These are phyloP conservation scores for Clonostachys solani DNA, from an alignment of 2,329 filamentous ascomycete species.

Conservation along the genomic window DNA sequence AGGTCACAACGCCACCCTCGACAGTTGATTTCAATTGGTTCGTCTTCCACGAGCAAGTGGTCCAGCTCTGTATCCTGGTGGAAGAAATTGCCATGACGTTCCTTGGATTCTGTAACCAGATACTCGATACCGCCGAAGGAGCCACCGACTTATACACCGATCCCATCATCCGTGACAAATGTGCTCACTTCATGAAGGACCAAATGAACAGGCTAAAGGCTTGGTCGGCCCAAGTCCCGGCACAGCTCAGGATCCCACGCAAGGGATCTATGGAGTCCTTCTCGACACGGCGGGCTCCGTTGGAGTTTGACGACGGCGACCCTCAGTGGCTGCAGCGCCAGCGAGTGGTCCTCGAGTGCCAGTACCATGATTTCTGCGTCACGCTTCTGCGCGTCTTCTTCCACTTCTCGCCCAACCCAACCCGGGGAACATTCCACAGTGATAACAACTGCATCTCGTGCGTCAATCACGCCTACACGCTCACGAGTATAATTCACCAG, in stretches of 20 bases:
- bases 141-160: background rate
- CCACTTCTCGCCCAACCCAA: background rate
- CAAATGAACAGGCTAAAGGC: background rate
- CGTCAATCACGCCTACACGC: slow-evolving; percentile 2
- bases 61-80: background rate
- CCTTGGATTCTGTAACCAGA: background rate
- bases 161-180: background rate
- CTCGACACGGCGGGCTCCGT: background rate
- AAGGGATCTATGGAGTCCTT: background rate
- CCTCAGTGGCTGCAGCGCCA: slow-evolving; percentile 2
- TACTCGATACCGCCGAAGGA: background rate
- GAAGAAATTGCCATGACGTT: background rate
- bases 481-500: slow-evolving; percentile 1
- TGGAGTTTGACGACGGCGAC: background rate
- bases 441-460: background rate
- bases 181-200: background rate
- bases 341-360: slow-evolving; percentile 3
- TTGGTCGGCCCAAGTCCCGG: slow-evolving; percentile 1
- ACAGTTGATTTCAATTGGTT: background rate
- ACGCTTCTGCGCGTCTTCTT: slow-evolving; percentile 1
- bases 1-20: background rate
- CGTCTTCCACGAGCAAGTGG: background rate
- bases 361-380: slow-evolving; percentile 3
- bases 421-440: background rate
- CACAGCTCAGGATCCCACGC: background rate